Evolutionary conservation across 345 rosid genomes (phyloP).

Genomic region (Bruguiera sexangula): DNA sequence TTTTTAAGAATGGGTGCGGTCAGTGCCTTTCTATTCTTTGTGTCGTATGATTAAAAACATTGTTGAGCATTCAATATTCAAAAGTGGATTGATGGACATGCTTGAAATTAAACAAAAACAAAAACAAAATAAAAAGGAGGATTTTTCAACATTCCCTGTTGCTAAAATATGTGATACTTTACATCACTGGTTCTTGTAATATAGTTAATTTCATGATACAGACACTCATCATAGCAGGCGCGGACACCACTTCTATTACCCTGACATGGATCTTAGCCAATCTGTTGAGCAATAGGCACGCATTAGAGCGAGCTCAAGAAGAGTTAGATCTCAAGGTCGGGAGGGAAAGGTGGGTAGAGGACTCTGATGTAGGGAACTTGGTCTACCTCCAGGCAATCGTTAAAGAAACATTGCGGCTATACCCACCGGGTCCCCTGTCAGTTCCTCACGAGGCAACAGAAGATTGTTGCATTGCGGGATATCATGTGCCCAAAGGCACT

Average conservation of each 20-base stretch:
- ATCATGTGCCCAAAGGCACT: slow-evolving; percentile 19
- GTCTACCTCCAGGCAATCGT: slow-evolving; percentile 28
- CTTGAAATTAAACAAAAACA: neutral
- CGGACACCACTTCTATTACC: slow-evolving; percentile 38
- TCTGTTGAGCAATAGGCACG: slow-evolving; percentile 33
- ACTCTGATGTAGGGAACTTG: slow-evolving; percentile 38
- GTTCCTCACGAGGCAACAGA: slow-evolving; percentile 17
- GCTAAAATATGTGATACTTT: neutral
- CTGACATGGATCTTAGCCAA: slow-evolving; percentile 44
- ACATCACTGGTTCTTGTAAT: neutral
- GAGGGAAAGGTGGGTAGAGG: slow-evolving; percentile 30
- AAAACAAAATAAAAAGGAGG: neutral
- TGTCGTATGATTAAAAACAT: too few relatives aligned
- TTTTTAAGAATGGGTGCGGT: too few relatives aligned
- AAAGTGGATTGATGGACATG: too few relatives aligned
- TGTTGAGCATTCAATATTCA: too few relatives aligned
- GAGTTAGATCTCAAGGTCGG: slow-evolving; percentile 36
- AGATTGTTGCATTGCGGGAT: slow-evolving; percentile 6
- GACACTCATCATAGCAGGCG: slow-evolving; percentile 52
- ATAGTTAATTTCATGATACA: slow-evolving; percentile 4
- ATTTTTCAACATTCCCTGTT: neutral
- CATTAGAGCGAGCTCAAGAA: slow-evolving; percentile 34
- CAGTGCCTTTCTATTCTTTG: too few relatives aligned
- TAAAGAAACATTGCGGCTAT: slow-evolving; percentile 23
- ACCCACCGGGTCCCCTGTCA: slow-evolving; percentile 20